A percentile compares a stretch with the other conserved stretches of the same genome.
Conservation (phyloP, 768 basidiomycete genomes). For the Leccinum olivaceopallidum region DNA sequence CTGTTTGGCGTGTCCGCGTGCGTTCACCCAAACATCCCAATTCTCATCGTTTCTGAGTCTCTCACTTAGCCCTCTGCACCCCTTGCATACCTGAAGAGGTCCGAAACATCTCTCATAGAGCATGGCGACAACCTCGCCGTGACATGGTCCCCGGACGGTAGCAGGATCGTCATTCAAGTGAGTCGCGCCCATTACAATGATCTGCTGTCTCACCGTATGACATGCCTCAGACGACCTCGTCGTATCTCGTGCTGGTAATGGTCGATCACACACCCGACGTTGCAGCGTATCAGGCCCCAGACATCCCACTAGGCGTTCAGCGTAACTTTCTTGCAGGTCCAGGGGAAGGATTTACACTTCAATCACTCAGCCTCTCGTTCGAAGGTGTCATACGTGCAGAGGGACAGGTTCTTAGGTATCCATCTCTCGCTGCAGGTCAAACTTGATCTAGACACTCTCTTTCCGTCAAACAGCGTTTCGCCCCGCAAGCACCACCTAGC, state of each 20-base stretch:
- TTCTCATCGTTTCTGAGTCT: background rate
- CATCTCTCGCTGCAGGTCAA: slow-evolving; percentile 2
- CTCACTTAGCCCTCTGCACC: slow-evolving; percentile 62
- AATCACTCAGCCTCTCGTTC: slow-evolving; percentile 66
- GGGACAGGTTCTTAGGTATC: slow-evolving; percentile 68
- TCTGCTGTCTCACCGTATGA: slow-evolving; percentile 1
- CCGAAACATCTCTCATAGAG: slow-evolving; percentile 71
- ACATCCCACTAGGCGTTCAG: slow-evolving; percentile 48
- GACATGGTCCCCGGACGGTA: slow-evolving; percentile 84
- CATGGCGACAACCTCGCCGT: slow-evolving; percentile 80
- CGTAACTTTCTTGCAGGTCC: slow-evolving; percentile 75
- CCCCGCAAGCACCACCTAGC: slow-evolving; percentile 67
- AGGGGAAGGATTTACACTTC: slow-evolving; percentile 74
- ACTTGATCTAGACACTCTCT: slow-evolving; percentile 3
- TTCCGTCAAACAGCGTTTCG: slow-evolving; percentile 55
- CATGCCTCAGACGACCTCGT: slow-evolving; percentile 65
- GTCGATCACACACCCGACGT: slow-evolving; percentile 59
- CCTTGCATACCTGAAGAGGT: slow-evolving; percentile 73
- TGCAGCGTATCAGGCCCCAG: slow-evolving; percentile 55
- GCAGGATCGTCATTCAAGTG: slow-evolving; percentile 78
- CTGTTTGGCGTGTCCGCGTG: slow-evolving; percentile 83
- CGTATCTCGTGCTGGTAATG: slow-evolving; percentile 74
- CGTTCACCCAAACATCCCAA: slow-evolving; percentile 27
- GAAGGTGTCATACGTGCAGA: slow-evolving; percentile 84
- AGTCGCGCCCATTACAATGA: slow-evolving; percentile 23